phyloP scores from a whole-genome alignment of 148 eudicot genomes.

The Fagopyrum tataricum region DNA sequence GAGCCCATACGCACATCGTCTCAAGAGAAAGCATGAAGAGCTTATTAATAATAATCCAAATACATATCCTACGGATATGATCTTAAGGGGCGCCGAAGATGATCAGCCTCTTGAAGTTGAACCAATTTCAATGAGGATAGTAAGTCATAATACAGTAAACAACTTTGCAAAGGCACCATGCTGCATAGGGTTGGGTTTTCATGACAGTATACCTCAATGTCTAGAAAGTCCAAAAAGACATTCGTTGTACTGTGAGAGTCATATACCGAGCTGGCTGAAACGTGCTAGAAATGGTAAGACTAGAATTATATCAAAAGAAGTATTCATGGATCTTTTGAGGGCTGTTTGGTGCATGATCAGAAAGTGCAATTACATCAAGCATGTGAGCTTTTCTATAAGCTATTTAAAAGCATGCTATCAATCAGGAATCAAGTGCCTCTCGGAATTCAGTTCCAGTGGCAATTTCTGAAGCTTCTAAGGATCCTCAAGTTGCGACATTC shows the following conservation, averaged over 20 bases:
- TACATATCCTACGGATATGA: slow-evolving; percentile 36
- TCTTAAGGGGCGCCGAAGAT: slow-evolving; percentile 31
- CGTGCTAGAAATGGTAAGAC: slow-evolving; percentile 98
- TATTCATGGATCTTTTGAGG: slow-evolving; percentile 68
- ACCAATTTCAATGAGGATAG: slow-evolving; percentile 30
- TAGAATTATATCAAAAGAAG: slow-evolving; percentile 88
- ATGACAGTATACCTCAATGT: slow-evolving; percentile 40
- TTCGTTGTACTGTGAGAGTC: slow-evolving; percentile 81
- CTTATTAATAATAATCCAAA: slow-evolving; percentile 18
- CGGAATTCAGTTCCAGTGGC: slow-evolving; percentile 88
- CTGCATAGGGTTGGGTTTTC: slow-evolving; percentile 60
- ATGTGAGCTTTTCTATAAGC: slow-evolving; percentile 80
- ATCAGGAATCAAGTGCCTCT: slow-evolving; percentile 76
- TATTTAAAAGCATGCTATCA: slow-evolving; percentile 74
- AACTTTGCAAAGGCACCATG: slow-evolving; percentile 21
- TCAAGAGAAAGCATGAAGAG: slow-evolving; percentile 56
- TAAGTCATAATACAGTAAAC: slow-evolving; percentile 24
- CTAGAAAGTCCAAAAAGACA: slow-evolving; percentile 58
- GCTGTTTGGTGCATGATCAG: slow-evolving; percentile 58
- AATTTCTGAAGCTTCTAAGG: slow-evolving; percentile 88
- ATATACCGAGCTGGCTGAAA: slow-evolving; percentile 96
- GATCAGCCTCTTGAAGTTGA: slow-evolving; percentile 39
- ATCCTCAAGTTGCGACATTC: slow-evolving; percentile 44
- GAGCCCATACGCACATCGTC: slow-evolving; percentile 29
- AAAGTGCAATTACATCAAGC: slow-evolving; percentile 77